A percentile compares a stretch with the other conserved stretches of the same genome.
phyloP scores from a whole-genome alignment of 129 eudicot species.

The Silybum marianum region DNA sequence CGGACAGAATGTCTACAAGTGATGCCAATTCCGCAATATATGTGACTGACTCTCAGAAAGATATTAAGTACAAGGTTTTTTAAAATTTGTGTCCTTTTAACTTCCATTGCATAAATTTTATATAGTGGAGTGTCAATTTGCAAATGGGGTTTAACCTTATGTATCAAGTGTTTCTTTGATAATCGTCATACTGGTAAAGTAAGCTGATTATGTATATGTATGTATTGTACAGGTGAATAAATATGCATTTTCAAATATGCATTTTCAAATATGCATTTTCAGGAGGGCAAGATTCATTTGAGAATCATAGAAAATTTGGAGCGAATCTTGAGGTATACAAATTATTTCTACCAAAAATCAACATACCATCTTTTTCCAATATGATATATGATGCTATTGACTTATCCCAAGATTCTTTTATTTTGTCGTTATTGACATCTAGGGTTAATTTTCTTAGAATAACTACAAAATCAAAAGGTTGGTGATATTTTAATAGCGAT shows the following conservation, averaged over 20 bases:
- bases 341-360: not conserved
- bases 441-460: too few relatives aligned
- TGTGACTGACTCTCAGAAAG: slow-evolving; percentile 82
- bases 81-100: not conserved
- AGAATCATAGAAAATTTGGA: slow-evolving; percentile 76
- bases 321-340: slow-evolving; percentile 86
- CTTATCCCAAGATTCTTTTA: too few relatives aligned
- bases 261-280: slow-evolving; percentile 92
- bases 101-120: too few relatives aligned
- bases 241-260: too few relatives aligned
- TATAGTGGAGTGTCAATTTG: not conserved
- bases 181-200: not conserved
- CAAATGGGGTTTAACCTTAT: too few relatives aligned
- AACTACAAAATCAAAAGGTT: too few relatives aligned
- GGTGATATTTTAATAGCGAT: too few relatives aligned
- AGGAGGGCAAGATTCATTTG: slow-evolving; percentile 92
- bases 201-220: not conserved
- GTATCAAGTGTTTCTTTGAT: not conserved
- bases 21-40: slow-evolving; percentile 93
- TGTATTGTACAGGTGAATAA: slow-evolving; percentile 57
- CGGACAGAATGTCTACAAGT: slow-evolving; percentile 90
- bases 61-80: slow-evolving; percentile 74
- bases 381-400: not conserved
- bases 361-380: too few relatives aligned
- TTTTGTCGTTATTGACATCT: too few relatives aligned